These are phyloP conservation scores for Artemisia annua DNA, from an alignment of 129 eudicot genomes.

Conservation along the genomic window DNA sequence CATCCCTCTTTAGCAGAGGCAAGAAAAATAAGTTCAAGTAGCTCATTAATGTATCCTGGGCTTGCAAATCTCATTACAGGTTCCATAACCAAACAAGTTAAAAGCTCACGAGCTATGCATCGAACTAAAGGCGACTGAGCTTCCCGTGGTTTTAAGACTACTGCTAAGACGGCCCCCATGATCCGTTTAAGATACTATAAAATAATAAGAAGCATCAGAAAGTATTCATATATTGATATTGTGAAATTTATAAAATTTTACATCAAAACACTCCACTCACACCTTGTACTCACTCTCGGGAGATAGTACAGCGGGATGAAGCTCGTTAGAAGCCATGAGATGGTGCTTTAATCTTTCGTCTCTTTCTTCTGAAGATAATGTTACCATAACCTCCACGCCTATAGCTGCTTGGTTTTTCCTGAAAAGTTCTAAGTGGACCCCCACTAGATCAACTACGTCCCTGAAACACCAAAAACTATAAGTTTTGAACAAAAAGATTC, in stretches of 20 bases:
- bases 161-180: slow-evolving; percentile 71
- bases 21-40: slow-evolving; percentile 67
- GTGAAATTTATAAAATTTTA: not conserved
- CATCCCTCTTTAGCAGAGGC: slow-evolving; percentile 46
- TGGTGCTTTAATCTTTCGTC: slow-evolving; percentile 96
- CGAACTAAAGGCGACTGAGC: slow-evolving; percentile 88
- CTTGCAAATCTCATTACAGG: slow-evolving; percentile 91
- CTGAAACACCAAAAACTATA: slow-evolving; percentile 37
- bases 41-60: slow-evolving; percentile 84
- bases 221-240: slow-evolving; percentile 12
- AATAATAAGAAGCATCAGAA: slow-evolving; percentile 25
- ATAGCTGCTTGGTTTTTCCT: slow-evolving; percentile 86
- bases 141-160: slow-evolving; percentile 81
- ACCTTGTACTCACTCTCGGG: slow-evolving; percentile 99
- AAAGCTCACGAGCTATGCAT: slow-evolving; percentile 85
- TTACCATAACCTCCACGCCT: slow-evolving; percentile 93
- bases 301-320: slow-evolving; percentile 94
- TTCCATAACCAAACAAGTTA: slow-evolving; percentile 88
- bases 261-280: slow-evolving; percentile 56
- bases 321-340: slow-evolving; percentile 80
- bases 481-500: slow-evolving; percentile 10
- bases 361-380: slow-evolving; percentile 92
- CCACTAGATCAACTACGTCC: slow-evolving; percentile 79
- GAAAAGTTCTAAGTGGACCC: slow-evolving; percentile 87
- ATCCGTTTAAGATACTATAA: slow-evolving; percentile 77